A percentile compares a stretch with the other conserved stretches of the same genome.
phyloP scores from a whole-genome alignment of 2,329 filamentous ascomycete species.

The Apiospora sp. region DNA sequence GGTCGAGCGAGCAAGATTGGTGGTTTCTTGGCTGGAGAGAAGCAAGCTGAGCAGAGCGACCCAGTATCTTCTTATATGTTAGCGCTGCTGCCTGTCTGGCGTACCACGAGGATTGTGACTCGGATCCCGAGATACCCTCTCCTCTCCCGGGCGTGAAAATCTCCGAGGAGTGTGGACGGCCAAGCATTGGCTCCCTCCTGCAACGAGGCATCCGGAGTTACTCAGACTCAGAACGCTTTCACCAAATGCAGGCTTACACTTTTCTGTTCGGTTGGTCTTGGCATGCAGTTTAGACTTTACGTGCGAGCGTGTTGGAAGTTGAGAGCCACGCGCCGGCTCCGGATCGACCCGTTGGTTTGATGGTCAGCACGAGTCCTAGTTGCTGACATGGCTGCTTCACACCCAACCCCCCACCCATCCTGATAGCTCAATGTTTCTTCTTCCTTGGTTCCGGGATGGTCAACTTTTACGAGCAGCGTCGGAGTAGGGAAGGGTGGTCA shows the following conservation, averaged over 20 bases:
- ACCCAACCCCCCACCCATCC: background rate
- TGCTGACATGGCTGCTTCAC: conserved; percentile 15
- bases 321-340: background rate
- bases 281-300: background rate
- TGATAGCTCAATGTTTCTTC: background rate
- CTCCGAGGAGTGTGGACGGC: background rate
- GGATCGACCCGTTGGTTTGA: conserved; percentile 4
- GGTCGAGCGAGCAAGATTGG: background rate
- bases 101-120: background rate
- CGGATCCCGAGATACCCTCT: background rate
- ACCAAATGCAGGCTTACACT: background rate
- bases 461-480: background rate
- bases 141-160: background rate
- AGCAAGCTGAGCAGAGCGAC: background rate
- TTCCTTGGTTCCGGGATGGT: background rate
- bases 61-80: background rate
- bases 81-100: background rate
- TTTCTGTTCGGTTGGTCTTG: background rate
- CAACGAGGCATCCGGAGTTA: background rate
- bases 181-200: background rate
- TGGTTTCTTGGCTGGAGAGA: background rate
- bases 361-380: background rate
- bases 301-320: conserved; percentile 3
- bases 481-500: no score
- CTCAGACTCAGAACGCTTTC: background rate